These are phyloP conservation scores for Moniliophthora roreri DNA, from an alignment of 1,284 basidiomycete genomes.

Conservation along the genomic window DNA sequence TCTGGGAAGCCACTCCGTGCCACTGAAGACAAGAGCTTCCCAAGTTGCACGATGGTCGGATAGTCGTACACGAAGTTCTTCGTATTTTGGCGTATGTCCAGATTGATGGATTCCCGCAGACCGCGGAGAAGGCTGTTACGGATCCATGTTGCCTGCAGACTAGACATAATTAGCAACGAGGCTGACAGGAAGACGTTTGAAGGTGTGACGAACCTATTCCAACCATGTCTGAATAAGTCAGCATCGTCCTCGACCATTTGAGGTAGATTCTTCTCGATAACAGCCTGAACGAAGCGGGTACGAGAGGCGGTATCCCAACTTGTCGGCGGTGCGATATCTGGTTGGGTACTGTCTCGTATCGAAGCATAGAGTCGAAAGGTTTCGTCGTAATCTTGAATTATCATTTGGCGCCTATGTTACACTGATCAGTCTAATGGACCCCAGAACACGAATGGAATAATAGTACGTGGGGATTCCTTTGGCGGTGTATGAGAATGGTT, in stretches of 20 bases:
- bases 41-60: constrained; percentile 20
- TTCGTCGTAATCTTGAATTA: constrained; percentile 29
- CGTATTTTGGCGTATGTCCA: constrained; percentile 17
- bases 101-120: constrained; percentile 19
- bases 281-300: constrained; percentile 27
- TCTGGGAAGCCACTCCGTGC: background rate
- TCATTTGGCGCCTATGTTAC: constrained; percentile 23
- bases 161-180: constrained; percentile 3
- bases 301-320: constrained; percentile 26
- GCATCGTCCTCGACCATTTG: constrained; percentile 29
- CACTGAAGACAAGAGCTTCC: constrained; percentile 4
- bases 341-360: constrained; percentile 18
- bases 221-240: constrained; percentile 41
- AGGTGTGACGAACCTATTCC: constrained; percentile 38
- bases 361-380: constrained; percentile 28
- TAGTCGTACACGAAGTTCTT: constrained; percentile 25
- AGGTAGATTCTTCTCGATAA: constrained; percentile 27
- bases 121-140: constrained; percentile 25
- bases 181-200: background rate
- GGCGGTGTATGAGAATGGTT: constrained; percentile 31
- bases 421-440: too few species aligned
- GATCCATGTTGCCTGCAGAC: constrained; percentile 30
- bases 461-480: constrained; percentile 23
- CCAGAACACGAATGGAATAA: too few species aligned
- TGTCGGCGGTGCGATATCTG: constrained; percentile 20